Base-by-base conservation (phyloP, 1,284 basidiomycete species). In the Waitea zeae region DNA sequence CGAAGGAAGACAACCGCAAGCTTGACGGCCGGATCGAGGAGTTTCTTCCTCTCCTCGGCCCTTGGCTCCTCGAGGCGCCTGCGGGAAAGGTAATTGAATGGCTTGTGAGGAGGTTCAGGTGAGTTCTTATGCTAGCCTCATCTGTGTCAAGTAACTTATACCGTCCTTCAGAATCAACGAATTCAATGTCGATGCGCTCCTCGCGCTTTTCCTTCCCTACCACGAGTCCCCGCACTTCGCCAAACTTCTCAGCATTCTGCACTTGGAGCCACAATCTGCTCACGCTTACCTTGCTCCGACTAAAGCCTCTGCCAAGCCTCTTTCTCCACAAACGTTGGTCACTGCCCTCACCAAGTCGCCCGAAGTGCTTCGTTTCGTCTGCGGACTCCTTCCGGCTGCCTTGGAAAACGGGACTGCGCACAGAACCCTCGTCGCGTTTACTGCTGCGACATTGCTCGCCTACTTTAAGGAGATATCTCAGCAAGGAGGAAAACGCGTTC, bases 161-260 rank as follows among this genome's bases (percentile, higher is more conserved):
- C 24, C 24, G 24, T n/a, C n/a, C 24, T 26, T 17, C 47, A 93
- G 92, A 48, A 73, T 97, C 26, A 72, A 97, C 51, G 90, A 97
- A 50, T 90, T 96, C 61, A 95, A 96, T 48, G 67, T 90, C 28
- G 64, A 80, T 32, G 64, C 69, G n/a, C 47, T 92, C 14, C 63
- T 98, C 4, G 59, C 76, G 11, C 62, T 88, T 13, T 97, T 97
- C 55, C 56, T 97, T 18, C 95, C 95, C 0, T 97, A 93, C 51
- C 89, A 97, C 49, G 86, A 90, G 44, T 88, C 93, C 2, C 78
- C 83, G 0, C 90, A 97, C 50, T 98, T 98, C 53, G 70, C 81
- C 5, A 92, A 93, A 50, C 86, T 97, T 67, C 63, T 95, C 28
- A 77, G 81, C 3, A 90, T 96, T 46, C 59, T 89, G 38, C 73